Evolutionary conservation across 495 filamentous ascomycete genomes (phyloP), one percentile per base, ranked within the genome.

Genomic region (Penicillium arizonense): DNA sequence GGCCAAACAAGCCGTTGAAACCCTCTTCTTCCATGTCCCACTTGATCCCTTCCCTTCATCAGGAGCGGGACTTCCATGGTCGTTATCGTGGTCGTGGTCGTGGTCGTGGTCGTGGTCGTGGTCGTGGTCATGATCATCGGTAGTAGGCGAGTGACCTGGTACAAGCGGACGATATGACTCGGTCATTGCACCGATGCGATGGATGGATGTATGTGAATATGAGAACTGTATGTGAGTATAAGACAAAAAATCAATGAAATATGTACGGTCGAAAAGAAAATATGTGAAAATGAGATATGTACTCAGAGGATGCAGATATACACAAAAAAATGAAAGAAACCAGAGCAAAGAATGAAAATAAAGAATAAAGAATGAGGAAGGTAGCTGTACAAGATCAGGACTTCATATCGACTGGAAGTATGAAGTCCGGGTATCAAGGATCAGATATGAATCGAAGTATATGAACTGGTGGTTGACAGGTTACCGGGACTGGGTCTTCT

Each of bases 1-100:
- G 0, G 73, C 69, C 46, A 75, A 42, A 60, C 75, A 77, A 6
- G 75, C 75, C 44, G 74, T 76, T 0, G 75, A 77, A 2, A 75
- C 75, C 9, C 75, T 61, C 50, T 74, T 77, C 59, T 76, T 76
- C 59, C 65, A 65, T 0, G 52, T 20, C 12, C 57, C 52, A 4
- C 28, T 30, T 9, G 45, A 49, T 5, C 35, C 36, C 3, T 50
- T 41, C 7, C 6, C 36, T 4, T 34, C 32, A 8, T 40, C 43
- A 3, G 50, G 26, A 9, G 48, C 28, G 10, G 52, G 59, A 38
- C 51, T 47, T 10, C 57, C 56, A 34, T 64, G 59, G 38, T 48
- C 64, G n/a, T 34, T 10, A 0, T 50, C 47, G 11, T 42, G 65
- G 28, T 30, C n/a, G n/a, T n/a, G n/a, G n/a, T n/a, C n/a, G n/a